Conservation (phyloP, 2,329 filamentous ascomycete species). For the Trichoderma gracile region DNA sequence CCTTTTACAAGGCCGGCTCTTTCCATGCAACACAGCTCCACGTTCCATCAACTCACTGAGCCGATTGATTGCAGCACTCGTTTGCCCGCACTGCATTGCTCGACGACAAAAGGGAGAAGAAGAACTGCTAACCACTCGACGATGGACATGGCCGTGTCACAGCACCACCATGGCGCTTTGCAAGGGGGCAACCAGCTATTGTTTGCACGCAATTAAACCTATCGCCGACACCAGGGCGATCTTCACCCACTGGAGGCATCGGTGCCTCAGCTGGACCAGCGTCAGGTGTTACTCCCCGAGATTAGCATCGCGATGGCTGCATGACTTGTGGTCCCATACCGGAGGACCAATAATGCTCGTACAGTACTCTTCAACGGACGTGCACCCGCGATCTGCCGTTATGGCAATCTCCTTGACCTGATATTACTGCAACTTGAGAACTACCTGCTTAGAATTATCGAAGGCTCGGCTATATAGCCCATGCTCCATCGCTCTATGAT, state of each 20-base stretch:
- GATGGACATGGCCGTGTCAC: not conserved
- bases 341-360: not conserved
- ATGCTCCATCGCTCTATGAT: not conserved
- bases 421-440: not conserved
- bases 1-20: conserved; percentile 9
- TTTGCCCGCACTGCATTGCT: not conserved
- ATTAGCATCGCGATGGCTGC: not conserved
- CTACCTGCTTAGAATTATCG: no score
- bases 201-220: conserved; percentile 15
- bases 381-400: not conserved
- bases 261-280: not conserved
- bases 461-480: not conserved
- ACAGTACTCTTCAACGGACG: not conserved
- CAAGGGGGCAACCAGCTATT: conserved; percentile 9
- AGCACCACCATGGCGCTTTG: not conserved
- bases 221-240: conserved; percentile 13
- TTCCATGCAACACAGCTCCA: not conserved
- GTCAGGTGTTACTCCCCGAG: not conserved
- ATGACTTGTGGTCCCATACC: not conserved
- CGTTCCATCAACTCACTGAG: not conserved
- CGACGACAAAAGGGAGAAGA: not conserved
- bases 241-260: conserved; percentile 1
- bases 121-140: not conserved
- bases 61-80: not conserved
- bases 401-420: not conserved